Conservation (phyloP, 306 rosid species). For the Cucurbita argyrosperma region DNA sequence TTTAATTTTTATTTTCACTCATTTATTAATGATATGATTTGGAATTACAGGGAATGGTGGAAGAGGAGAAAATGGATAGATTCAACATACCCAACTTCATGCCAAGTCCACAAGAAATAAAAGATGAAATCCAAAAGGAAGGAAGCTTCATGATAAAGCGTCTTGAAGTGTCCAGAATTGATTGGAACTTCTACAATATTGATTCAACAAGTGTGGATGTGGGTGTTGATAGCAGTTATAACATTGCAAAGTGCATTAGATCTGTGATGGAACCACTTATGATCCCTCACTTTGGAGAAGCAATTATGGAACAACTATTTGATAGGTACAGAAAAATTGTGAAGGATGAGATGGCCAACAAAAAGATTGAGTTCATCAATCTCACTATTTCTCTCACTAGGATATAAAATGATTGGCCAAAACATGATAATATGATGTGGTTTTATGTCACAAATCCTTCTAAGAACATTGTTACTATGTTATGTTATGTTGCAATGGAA, state of each 20-base stretch:
- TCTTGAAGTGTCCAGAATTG: slow-evolving; percentile 3
- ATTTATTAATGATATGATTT: no score
- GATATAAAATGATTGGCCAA: background rate
- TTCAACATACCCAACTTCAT: slow-evolving; percentile 22
- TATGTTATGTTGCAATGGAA: no score
- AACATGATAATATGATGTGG: no score
- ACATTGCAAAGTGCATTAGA: slow-evolving; percentile 11
- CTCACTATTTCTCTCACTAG: background rate
- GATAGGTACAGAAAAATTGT: slow-evolving; percentile 3
- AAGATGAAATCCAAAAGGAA: slow-evolving; percentile 17
- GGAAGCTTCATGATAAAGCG: slow-evolving; percentile 21
- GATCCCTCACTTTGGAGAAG: slow-evolving; percentile 11
- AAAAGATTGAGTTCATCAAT: background rate
- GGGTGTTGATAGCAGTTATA: background rate
- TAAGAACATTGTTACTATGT: no score
- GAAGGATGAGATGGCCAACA: background rate
- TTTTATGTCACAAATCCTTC: no score
- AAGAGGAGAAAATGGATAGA: slow-evolving; percentile 14
- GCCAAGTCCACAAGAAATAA: slow-evolving; percentile 21
- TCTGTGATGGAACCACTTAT: slow-evolving; percentile 26
- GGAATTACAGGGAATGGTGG: slow-evolving; percentile 16
- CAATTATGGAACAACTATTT: slow-evolving; percentile 23
- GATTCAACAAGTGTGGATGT: background rate
- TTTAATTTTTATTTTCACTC: no score
- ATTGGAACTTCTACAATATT: slow-evolving; percentile 12